These are phyloP conservation scores for Botryotinia narcissicola DNA, from an alignment of 2,329 filamentous ascomycete genomes.

Conservation along the genomic window DNA sequence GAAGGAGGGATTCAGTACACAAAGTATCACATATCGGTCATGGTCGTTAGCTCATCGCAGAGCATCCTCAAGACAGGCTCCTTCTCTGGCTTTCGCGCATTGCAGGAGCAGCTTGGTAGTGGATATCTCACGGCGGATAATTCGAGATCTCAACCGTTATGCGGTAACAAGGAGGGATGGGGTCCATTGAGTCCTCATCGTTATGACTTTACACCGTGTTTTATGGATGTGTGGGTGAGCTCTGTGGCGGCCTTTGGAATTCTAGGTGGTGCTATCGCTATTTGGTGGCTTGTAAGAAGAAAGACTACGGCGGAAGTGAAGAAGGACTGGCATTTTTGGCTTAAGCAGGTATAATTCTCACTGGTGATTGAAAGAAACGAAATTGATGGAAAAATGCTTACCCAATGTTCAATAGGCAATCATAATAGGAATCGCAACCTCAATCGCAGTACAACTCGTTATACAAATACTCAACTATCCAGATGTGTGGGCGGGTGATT, in stretches of 20 bases:
- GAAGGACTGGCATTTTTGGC: conserved; percentile 91
- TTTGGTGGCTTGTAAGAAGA: conserved; percentile 76
- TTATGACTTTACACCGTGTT: conserved; percentile 97
- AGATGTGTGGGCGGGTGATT: conserved; percentile 60
- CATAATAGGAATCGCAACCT: conserved; percentile 54
- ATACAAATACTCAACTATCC: conserved; percentile 60
- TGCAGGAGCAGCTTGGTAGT: conserved; percentile 49
- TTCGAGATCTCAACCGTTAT: conserved; percentile 63
- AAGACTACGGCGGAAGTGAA: conserved; percentile 64
- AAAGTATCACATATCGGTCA: conserved; percentile 23
- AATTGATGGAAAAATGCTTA: conserved; percentile 18
- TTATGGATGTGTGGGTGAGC: conserved; percentile 87
- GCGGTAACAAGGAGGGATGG: conserved; percentile 90
- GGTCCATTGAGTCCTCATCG: conserved; percentile 82
- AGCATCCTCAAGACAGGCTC: conserved; percentile 50
- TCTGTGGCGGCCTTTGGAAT: conserved; percentile 76
- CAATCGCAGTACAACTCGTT: conserved; percentile 58
- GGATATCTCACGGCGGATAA: conserved; percentile 55
- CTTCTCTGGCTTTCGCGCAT: conserved; percentile 56
- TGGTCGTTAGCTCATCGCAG: conserved; percentile 29
- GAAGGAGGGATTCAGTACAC: conserved; percentile 22
- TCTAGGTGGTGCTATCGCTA: conserved; percentile 69
- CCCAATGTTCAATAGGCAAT: conserved; percentile 45
- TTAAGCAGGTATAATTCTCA: conserved; percentile 69
- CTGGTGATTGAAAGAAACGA: conserved; percentile 21